Evolutionary conservation across 2,329 filamentous ascomycete species (phyloP).

Genomic region (Ceratocystiopsis sp.): DNA sequence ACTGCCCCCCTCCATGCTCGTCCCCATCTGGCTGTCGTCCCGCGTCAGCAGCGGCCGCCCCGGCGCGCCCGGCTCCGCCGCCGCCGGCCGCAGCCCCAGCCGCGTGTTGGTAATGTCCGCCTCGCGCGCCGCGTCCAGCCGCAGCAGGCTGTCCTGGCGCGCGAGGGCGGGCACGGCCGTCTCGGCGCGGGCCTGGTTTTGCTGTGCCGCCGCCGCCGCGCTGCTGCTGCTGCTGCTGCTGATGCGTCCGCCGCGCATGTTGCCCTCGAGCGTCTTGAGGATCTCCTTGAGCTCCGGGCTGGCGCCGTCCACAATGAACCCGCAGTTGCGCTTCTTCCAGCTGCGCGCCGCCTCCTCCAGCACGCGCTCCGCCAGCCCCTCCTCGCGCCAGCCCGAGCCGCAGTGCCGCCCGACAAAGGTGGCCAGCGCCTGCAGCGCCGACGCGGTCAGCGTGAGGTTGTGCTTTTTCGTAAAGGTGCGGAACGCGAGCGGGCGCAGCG

Average conservation of each 20-base stretch:
- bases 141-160: slow-evolving; percentile 45
- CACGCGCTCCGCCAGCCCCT: slow-evolving; percentile 80
- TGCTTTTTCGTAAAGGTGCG: slow-evolving; percentile 96
- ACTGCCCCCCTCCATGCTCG: slow-evolving; percentile 38
- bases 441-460: slow-evolving; percentile 77
- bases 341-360: slow-evolving; percentile 78
- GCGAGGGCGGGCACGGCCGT: slow-evolving; percentile 28
- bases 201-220: too few relatives aligned
- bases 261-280: slow-evolving; percentile 66
- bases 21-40: slow-evolving; percentile 49
- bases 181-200: too few relatives aligned
- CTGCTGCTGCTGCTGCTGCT: too few relatives aligned
- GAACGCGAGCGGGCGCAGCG: slow-evolving; percentile 78
- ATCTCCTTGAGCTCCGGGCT: slow-evolving; percentile 65
- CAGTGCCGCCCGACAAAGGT: slow-evolving; percentile 86
- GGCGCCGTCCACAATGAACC: slow-evolving; percentile 76
- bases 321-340: slow-evolving; percentile 82
- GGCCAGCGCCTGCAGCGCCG: slow-evolving; percentile 70
- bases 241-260: slow-evolving; percentile 76
- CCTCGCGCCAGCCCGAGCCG: slow-evolving; percentile 90
- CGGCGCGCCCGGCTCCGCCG: slow-evolving; percentile 1
- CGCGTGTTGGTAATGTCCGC: slow-evolving; percentile 35
- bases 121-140: slow-evolving; percentile 35
- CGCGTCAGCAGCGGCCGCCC: slow-evolving; percentile 23
- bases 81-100: slow-evolving; percentile 32